Percentiles rank a stretch among this genome's conserved stretches.
phyloP scores from a whole-genome alignment of 73 alveolate genomes.

The Blepharisma japonicum region DNA sequence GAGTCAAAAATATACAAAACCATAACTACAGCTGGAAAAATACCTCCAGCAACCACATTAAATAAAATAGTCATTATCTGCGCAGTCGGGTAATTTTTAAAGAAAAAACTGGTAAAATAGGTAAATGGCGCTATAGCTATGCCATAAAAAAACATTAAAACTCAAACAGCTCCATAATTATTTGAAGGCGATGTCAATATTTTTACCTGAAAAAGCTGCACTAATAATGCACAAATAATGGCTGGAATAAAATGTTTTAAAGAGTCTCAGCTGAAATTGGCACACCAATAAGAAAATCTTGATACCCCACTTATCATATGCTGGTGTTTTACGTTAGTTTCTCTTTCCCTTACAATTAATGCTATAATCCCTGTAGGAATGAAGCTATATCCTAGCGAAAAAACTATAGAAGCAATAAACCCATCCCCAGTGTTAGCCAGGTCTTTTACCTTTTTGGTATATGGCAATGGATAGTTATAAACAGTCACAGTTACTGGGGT shows the following conservation, averaged over 20 bases:
- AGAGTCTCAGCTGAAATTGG: constrained; percentile 72
- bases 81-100: constrained; percentile 64
- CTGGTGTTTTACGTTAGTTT: constrained; percentile 87
- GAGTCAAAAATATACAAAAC: constrained; percentile 61
- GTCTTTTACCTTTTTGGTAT: not conserved
- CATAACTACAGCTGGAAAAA: constrained; percentile 35
- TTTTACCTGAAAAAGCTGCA: constrained; percentile 33
- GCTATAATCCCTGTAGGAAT: constrained; percentile 89
- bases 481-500: not conserved
- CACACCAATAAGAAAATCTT: constrained; percentile 79
- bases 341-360: constrained; percentile 89
- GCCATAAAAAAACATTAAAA: constrained; percentile 72
- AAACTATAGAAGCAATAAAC: constrained; percentile 53
- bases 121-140: constrained; percentile 88
- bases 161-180: constrained; percentile 56
- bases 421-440: constrained; percentile 35
- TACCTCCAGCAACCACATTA: constrained; percentile 67
- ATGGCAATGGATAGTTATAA: constrained; percentile 28
- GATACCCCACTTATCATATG: constrained; percentile 86
- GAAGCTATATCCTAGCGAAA: constrained; percentile 88
- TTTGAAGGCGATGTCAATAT: constrained; percentile 30
- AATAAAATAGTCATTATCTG: constrained; percentile 64
- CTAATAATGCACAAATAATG: constrained; percentile 38
- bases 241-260: constrained; percentile 65
- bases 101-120: constrained; percentile 70